Evolutionary conservation across 2,329 filamentous ascomycete genomes (phyloP), one percentile per base, ranked within the genome.

Genomic region (Penicillium glabrum): DNA sequence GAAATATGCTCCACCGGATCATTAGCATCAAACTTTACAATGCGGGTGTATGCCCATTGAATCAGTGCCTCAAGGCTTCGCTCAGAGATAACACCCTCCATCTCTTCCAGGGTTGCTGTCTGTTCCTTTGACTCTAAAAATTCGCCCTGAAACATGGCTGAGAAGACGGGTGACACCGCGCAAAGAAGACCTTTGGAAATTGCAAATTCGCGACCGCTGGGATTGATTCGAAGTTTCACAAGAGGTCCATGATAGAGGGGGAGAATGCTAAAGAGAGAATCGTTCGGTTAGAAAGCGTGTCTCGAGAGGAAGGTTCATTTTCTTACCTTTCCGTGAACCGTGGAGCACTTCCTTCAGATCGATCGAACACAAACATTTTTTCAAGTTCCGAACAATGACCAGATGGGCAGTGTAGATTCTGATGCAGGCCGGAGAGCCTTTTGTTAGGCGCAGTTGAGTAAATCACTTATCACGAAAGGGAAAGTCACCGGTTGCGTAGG

Each of bases 31-130:
- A 65, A 57, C 0, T 35, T 45, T 24, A 62, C 8, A 5, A 13
- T 21, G 14, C 54, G 35, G 2, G 26, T 21, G 31, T 66, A 62
- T 16, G 65, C 27, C 59, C 61, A 65, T 46, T 61, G 59, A 11
- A 60, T 10, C 1, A 65, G 45, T 6, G 58, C 44, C 33, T 62
- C 43, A 24, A 66, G 24, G 14, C 59, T 57, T 9, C 31, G 54
- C 14, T 39, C 43, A 1, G 57, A 61, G 2, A 64, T 13, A 11
- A 54, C 41, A 1, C 45, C 57, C 1, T 58, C 29, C 13, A 56
- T 51, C 23, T 63, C 58, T 48, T 60, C 39, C 10, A 66, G 46
- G 3, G 9, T 46, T 6, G 41, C 58, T n/a, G 46, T 54, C 46
- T 52, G 26, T 26, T 60, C 29, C 21, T 57, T 6, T 0, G 27